phyloP scores from a whole-genome alignment of 2,329 filamentous ascomycete species.

The Clarireedia hainanense region DNA sequence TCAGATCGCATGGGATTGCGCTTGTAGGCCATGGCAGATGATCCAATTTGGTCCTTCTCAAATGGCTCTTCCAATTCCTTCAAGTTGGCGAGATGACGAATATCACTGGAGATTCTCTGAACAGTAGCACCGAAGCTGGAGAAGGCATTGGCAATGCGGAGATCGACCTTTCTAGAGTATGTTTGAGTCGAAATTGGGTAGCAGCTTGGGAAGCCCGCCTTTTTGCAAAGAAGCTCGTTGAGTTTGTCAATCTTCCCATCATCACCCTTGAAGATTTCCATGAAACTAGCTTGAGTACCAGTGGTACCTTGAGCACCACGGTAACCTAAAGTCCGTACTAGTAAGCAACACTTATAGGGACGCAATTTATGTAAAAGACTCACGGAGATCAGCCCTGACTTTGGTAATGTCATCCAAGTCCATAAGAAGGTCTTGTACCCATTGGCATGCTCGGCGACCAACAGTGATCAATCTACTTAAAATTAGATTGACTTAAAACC shows the following conservation, averaged over 20 bases:
- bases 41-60: conserved; percentile 76
- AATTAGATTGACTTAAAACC: background rate
- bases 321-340: conserved; percentile 37
- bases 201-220: conserved; percentile 43
- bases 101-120: conserved; percentile 65
- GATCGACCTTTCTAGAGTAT: conserved; percentile 75
- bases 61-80: conserved; percentile 86
- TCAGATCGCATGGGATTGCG: conserved; percentile 42
- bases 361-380: background rate
- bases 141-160: conserved; percentile 73
- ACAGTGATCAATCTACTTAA: conserved; percentile 29
- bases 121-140: conserved; percentile 71
- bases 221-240: conserved; percentile 48
- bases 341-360: background rate
- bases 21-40: conserved; percentile 49
- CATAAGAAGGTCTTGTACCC: conserved; percentile 66
- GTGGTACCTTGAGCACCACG: conserved; percentile 59
- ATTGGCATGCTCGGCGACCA: conserved; percentile 48
- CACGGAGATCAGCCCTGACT: conserved; percentile 45
- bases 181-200: conserved; percentile 54
- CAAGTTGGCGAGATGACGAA: conserved; percentile 63
- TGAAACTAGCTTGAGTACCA: conserved; percentile 29
- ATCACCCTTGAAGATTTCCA: conserved; percentile 43
- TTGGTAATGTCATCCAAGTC: conserved; percentile 68
- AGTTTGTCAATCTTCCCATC: conserved; percentile 43